Evolutionary conservation across 495 filamentous ascomycete genomes (phyloP).

Genomic region (Jackrogersella multiformis): DNA sequence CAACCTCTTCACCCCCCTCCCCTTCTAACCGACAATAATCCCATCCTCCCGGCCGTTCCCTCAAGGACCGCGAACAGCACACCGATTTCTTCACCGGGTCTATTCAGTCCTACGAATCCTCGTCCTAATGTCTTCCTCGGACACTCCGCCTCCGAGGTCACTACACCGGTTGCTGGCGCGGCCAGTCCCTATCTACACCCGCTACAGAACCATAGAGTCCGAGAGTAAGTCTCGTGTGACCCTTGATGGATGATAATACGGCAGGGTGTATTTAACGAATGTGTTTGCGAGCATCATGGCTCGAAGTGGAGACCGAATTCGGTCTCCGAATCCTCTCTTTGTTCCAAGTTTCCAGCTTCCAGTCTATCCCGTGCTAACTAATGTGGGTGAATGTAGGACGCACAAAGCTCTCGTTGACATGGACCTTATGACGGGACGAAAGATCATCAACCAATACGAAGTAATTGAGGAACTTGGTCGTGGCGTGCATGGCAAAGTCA

Average conservation of each 20-base stretch:
- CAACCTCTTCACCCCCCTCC: conserved; percentile 43
- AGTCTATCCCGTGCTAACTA: conserved; percentile 17
- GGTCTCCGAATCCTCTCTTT: conserved; percentile 9
- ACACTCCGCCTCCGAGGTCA: conserved; percentile 58
- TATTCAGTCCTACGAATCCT: conserved; percentile 65
- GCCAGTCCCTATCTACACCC: conserved; percentile 71
- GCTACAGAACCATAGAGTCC: conserved; percentile 68
- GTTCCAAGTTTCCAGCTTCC: not conserved
- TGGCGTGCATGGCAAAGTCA: conserved; percentile 96
- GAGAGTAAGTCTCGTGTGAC: conserved; percentile 57
- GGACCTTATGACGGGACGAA: conserved; percentile 86
- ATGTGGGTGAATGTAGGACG: conserved; percentile 61
- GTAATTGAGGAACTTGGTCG: conserved; percentile 95
- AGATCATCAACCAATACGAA: conserved; percentile 96
- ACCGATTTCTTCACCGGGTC: conserved; percentile 72
- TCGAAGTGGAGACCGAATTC: not conserved
- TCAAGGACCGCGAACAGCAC: conserved; percentile 69
- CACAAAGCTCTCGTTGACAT: conserved; percentile 89
- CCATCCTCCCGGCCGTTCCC: conserved; percentile 44
- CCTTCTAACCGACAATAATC: conserved; percentile 50
- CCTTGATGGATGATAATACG: not conserved
- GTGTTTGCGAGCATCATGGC: not conserved
- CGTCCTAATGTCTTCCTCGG: conserved; percentile 49
- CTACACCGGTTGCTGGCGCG: conserved; percentile 52
- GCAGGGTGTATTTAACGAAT: not conserved